Conservation (phyloP, 306 rosid species). For the Spatholobus suberectus region DNA sequence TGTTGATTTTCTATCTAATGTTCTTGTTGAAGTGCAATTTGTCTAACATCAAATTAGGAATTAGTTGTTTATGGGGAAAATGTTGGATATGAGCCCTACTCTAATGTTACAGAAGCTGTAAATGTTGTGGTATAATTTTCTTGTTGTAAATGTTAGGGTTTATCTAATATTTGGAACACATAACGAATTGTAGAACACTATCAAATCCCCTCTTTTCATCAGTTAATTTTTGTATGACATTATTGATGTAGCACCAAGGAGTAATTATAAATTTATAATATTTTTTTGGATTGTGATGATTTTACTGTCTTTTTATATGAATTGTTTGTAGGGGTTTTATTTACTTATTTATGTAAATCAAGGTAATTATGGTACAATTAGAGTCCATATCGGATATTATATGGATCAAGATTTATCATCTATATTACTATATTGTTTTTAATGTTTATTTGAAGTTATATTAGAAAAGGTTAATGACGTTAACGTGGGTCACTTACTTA, state of each 20-base stretch:
- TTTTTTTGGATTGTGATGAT: neutral
- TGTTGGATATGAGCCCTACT: neutral
- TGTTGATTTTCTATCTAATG: conserved; percentile 19
- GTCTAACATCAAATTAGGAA: neutral
- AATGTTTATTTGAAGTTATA: neutral
- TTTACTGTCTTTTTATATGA: neutral
- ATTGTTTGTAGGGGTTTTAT: neutral
- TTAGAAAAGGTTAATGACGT: neutral
- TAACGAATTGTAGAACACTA: neutral
- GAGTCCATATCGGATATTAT: neutral
- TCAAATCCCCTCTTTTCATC: neutral
- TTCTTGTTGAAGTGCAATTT: neutral
- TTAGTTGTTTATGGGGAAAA: neutral
- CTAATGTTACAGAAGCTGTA: neutral
- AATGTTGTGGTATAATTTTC: neutral
- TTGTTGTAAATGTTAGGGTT: too few species aligned
- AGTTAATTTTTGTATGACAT: neutral
- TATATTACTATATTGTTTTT: too few species aligned
- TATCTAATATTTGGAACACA: neutral
- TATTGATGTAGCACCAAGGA: neutral
- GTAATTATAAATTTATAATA: neutral
- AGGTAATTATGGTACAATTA: neutral
- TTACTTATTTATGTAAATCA: neutral
- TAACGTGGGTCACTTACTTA: too few species aligned
- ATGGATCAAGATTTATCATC: too few species aligned